phyloP scores from a whole-genome alignment of 139 green algal genomes.

The Volvox reticuliferus region DNA sequence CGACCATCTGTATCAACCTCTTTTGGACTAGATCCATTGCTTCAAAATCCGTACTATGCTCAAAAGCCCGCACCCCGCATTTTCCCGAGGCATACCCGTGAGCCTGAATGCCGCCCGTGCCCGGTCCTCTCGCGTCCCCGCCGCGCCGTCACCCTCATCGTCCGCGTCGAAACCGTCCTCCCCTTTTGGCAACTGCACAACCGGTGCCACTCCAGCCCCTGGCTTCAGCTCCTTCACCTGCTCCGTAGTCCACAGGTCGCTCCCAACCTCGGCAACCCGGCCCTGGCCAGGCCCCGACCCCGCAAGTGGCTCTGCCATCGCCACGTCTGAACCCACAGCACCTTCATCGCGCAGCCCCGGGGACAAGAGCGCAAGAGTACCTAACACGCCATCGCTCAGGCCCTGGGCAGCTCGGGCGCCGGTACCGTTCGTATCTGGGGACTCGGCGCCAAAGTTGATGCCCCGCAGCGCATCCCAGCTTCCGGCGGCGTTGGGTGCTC shows the following conservation, averaged over 20 bases:
- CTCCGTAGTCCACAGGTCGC: not conserved
- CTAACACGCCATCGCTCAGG: not conserved
- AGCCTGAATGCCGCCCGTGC: not conserved
- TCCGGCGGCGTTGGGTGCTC: not conserved
- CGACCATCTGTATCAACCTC: too few species aligned
- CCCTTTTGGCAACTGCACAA: not conserved
- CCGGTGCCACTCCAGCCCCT: not conserved
- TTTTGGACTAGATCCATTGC: too few species aligned
- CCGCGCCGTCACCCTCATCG: slow-evolving; percentile 11
- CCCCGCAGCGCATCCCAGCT: slow-evolving; percentile 29
- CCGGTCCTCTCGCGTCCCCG: not conserved
- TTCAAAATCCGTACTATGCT: too few species aligned
- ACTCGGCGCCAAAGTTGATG: not conserved
- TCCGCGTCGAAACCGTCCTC: slow-evolving; percentile 38
- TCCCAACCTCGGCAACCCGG: too few species aligned
- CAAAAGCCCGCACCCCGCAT: not conserved
- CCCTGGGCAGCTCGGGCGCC: not conserved
- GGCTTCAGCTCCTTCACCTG: not conserved
- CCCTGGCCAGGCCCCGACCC: too few species aligned
- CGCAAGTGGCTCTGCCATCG: not conserved
- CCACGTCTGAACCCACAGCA: too few species aligned
- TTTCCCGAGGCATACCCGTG: not conserved
- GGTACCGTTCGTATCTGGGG: not conserved
- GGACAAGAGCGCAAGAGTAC: not conserved
- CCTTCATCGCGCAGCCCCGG: not conserved